phyloP scores from a whole-genome alignment of 768 basidiomycete genomes.

The Myochromella boudieri region DNA sequence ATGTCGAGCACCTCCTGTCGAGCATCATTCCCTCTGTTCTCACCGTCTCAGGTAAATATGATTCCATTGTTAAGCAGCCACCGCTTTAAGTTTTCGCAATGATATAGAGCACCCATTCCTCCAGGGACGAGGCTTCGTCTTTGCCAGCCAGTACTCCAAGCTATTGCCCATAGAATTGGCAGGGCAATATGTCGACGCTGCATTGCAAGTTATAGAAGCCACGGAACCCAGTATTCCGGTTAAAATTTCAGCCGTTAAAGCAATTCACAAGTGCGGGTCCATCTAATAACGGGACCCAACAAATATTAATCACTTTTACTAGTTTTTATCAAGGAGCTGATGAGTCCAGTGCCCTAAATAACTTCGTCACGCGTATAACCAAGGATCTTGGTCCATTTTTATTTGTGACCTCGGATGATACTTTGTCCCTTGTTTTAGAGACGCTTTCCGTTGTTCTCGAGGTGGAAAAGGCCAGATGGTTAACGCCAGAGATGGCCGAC shows the following conservation, averaged over 20 bases:
- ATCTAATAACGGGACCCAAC: not conserved
- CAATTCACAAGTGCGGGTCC: slow-evolving; percentile 81
- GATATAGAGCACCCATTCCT: slow-evolving; percentile 81
- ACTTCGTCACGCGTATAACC: slow-evolving; percentile 73
- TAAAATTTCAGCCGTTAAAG: slow-evolving; percentile 92
- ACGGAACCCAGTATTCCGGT: slow-evolving; percentile 74
- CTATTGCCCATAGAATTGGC: slow-evolving; percentile 71
- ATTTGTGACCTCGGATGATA: slow-evolving; percentile 78
- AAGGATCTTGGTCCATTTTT: slow-evolving; percentile 85
- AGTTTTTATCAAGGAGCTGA: slow-evolving; percentile 74
- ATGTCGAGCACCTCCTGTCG: slow-evolving; percentile 74
- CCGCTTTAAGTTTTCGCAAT: not conserved
- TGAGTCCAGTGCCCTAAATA: slow-evolving; percentile 54
- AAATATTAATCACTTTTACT: slow-evolving; percentile 11
- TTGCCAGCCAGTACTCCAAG: slow-evolving; percentile 85
- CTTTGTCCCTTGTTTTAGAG: slow-evolving; percentile 84
- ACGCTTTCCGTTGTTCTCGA: slow-evolving; percentile 79
- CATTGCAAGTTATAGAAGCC: slow-evolving; percentile 82
- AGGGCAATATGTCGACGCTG: slow-evolving; percentile 84
- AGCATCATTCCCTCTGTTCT: slow-evolving; percentile 81
- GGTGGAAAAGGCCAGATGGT: slow-evolving; percentile 72
- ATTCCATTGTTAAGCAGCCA: not conserved
- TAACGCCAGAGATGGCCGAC: slow-evolving; percentile 62
- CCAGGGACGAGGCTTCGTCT: slow-evolving; percentile 93
- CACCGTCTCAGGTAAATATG: slow-evolving; percentile 59